Evolutionary conservation across 306 rosid genomes (phyloP).

Genomic region (Glycine latifolia): DNA sequence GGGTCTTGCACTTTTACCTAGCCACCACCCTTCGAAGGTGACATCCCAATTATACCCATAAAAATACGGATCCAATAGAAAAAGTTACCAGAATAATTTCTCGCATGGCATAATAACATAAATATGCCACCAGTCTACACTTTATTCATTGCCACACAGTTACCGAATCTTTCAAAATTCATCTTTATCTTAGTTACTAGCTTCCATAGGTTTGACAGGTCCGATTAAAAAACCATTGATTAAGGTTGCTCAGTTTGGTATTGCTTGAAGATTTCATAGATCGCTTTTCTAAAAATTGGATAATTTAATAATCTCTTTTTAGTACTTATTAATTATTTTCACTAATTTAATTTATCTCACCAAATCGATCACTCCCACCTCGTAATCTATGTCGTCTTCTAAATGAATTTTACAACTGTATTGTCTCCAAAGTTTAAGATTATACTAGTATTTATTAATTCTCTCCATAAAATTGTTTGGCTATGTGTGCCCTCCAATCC

Average conservation of each 20-base stretch:
- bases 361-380: neutral
- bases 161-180: constrained; percentile 28
- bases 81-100: constrained; percentile 30
- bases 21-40: neutral
- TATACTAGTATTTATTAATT: neutral
- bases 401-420: neutral
- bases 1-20: neutral
- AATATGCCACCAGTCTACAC: constrained; percentile 18
- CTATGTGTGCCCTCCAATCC: neutral
- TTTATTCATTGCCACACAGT: constrained; percentile 16
- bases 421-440: neutral
- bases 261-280: neutral
- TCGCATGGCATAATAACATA: constrained; percentile 7
- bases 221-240: neutral
- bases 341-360: neutral
- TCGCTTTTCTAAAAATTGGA: neutral
- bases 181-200: neutral
- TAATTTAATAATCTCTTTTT: neutral
- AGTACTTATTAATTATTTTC: neutral
- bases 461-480: too few species aligned
- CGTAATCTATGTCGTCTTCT: neutral
- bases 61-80: constrained; percentile 1
- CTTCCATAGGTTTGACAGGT: neutral
- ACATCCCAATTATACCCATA: neutral
- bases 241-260: neutral